Percentiles rank a stretch among this genome's conserved stretches.
phyloP scores from a whole-genome alignment of 768 basidiomycete species.

The Tricholoma furcatifolium region DNA sequence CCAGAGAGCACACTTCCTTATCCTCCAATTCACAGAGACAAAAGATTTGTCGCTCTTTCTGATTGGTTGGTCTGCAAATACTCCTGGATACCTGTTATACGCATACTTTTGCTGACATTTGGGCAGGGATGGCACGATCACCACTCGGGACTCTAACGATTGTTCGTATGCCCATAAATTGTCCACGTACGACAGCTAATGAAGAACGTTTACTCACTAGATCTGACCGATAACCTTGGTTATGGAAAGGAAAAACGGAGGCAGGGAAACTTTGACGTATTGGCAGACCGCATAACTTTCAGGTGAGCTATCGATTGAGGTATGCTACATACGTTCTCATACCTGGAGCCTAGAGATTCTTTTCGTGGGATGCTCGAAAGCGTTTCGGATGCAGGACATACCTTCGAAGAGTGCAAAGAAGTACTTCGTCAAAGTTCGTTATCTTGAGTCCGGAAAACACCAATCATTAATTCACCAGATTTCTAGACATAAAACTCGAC shows the following conservation, averaged over 20 bases:
- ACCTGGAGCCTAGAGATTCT: slow-evolving; percentile 58
- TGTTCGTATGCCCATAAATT: slow-evolving; percentile 45
- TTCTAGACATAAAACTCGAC: slow-evolving; percentile 80
- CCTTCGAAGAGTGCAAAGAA: slow-evolving; percentile 84
- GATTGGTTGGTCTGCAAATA: slow-evolving; percentile 69
- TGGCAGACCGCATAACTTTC: slow-evolving; percentile 68
- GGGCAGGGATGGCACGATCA: slow-evolving; percentile 89
- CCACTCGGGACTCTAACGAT: slow-evolving; percentile 90
- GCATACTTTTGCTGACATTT: slow-evolving; percentile 4
- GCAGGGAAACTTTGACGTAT: slow-evolving; percentile 69
- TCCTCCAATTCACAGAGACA: slow-evolving; percentile 76
- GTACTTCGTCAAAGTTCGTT: slow-evolving; percentile 64
- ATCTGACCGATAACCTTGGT: slow-evolving; percentile 88
- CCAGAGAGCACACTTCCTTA: slow-evolving; percentile 75
- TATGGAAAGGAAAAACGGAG: slow-evolving; percentile 76
- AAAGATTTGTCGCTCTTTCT: slow-evolving; percentile 82
- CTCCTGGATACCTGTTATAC: not conserved
- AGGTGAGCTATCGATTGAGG: slow-evolving; percentile 39
- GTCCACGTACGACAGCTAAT: not conserved
- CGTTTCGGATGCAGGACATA: slow-evolving; percentile 68
- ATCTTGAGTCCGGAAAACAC: not conserved
- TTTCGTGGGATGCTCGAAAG: slow-evolving; percentile 87
- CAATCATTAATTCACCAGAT: slow-evolving; percentile 1
- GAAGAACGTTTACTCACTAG: slow-evolving; percentile 32
- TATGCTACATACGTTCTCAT: not conserved